These are phyloP conservation scores for Vanilla planifolia DNA, from an alignment of 106 monocot species.

Conservation along the genomic window DNA sequence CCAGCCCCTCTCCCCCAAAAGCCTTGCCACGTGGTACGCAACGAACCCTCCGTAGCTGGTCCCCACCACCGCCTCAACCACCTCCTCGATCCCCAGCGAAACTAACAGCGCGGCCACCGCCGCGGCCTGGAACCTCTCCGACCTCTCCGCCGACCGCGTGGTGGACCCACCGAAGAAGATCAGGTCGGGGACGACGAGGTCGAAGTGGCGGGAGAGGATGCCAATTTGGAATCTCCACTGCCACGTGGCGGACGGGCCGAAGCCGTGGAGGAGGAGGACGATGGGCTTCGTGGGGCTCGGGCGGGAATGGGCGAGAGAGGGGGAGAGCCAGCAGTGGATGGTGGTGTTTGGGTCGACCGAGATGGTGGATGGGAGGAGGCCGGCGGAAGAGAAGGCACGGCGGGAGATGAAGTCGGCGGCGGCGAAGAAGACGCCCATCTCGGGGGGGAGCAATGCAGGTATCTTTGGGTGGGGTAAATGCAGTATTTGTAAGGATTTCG, in stretches of 20 bases:
- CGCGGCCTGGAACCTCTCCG: slow-evolving; percentile 6
- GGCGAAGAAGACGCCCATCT: background rate
- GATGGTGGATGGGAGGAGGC: slow-evolving; percentile 2
- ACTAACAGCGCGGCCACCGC: background rate
- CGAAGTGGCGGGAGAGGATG: background rate
- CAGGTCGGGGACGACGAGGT: slow-evolving; percentile 5
- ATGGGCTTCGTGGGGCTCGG: background rate
- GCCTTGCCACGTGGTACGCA: slow-evolving; percentile 51
- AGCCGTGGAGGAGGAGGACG: background rate
- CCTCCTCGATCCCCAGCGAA: background rate
- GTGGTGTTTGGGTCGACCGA: slow-evolving; percentile 16
- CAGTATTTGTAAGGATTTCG: too few species aligned
- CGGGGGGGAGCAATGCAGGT: too few species aligned
- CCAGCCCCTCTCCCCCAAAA: slow-evolving; percentile 14
- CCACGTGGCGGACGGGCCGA: background rate
- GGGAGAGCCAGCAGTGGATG: slow-evolving; percentile 9
- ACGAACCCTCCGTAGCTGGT: slow-evolving; percentile 79
- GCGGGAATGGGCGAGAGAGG: too few species aligned
- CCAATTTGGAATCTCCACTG: background rate
- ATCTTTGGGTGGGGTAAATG: too few species aligned
- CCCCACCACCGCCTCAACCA: slow-evolving; percentile 10
- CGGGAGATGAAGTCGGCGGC: slow-evolving; percentile 3
- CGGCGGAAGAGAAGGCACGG: slow-evolving; percentile 12
- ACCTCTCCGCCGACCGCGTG: slow-evolving; percentile 6
- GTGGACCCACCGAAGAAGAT: slow-evolving; percentile 21